Conservation (phyloP, 495 filamentous ascomycete genomes). For the Annulohypoxylon stygium region DNA sequence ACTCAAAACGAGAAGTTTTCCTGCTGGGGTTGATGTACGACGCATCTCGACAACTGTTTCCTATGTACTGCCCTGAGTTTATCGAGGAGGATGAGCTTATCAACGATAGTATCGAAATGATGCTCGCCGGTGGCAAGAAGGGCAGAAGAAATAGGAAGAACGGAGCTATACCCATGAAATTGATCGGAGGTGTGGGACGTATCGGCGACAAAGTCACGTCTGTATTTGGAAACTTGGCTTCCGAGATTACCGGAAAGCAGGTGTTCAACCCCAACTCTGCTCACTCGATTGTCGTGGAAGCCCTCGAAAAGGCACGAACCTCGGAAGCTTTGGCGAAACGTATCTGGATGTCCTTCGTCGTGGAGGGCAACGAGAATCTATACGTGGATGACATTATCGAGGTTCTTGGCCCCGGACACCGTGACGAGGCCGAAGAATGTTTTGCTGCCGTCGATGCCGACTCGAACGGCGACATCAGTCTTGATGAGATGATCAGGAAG, state of each 20-base stretch:
- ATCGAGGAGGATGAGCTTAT: constrained; percentile 91
- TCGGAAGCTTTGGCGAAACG: constrained; percentile 90
- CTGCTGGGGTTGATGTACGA: constrained; percentile 89
- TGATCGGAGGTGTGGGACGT: constrained; percentile 83
- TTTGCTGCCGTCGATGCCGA: constrained; percentile 86
- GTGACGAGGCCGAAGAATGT: constrained; percentile 82
- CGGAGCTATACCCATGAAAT: constrained; percentile 77
- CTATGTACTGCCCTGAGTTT: constrained; percentile 91
- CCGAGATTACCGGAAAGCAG: constrained; percentile 93
- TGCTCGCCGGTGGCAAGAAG: constrained; percentile 61
- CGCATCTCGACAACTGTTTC: constrained; percentile 86
- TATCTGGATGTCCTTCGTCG: constrained; percentile 98
- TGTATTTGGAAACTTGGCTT: constrained; percentile 92
- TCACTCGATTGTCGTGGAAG: constrained; percentile 88
- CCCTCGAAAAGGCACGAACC: constrained; percentile 82
- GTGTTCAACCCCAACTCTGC: constrained; percentile 91
- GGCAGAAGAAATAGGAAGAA: constrained; percentile 58
- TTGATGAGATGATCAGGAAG: constrained; percentile 95
- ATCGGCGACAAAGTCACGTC: constrained; percentile 92
- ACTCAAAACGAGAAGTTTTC: constrained; percentile 85
- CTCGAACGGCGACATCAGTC: constrained; percentile 90
- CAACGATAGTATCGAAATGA: constrained; percentile 76
- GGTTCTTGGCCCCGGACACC: constrained; percentile 80
- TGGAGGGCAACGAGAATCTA: constrained; percentile 85
- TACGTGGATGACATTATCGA: constrained; percentile 86